phyloP scores from a whole-genome alignment of 768 basidiomycete genomes.

The Saitozyma sp. region DNA sequence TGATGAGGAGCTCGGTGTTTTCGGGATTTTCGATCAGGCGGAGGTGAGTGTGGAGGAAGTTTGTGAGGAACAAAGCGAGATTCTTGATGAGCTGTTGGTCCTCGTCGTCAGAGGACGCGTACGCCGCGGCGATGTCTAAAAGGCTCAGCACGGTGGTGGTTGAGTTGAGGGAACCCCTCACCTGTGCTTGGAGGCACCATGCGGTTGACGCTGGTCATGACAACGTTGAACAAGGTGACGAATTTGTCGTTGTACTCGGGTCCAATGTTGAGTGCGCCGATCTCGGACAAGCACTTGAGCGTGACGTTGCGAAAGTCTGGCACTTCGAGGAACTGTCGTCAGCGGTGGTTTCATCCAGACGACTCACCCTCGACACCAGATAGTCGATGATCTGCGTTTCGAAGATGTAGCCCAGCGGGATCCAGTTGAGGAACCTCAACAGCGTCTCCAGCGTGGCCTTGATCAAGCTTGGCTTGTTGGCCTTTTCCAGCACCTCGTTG shows the following conservation, averaged over 20 bases:
- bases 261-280: constrained; percentile 88
- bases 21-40: constrained; percentile 88
- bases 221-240: constrained; percentile 94
- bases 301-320: constrained; percentile 97
- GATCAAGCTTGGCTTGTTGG: constrained; percentile 92
- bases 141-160: neutral
- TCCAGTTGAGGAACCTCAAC: constrained; percentile 96
- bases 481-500: constrained; percentile 92
- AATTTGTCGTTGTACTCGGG: constrained; percentile 98
- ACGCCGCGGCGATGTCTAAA: constrained; percentile 80
- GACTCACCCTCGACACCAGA: constrained; percentile 79
- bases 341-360: constrained; percentile 7
- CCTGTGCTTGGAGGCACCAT: constrained; percentile 94
- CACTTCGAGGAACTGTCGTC: constrained; percentile 82
- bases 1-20: constrained; percentile 88
- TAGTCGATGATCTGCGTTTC: constrained; percentile 96
- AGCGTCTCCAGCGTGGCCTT: constrained; percentile 92
- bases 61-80: constrained; percentile 93
- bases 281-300: constrained; percentile 93
- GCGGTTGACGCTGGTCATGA: constrained; percentile 94
- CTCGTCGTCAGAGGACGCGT: constrained; percentile 80
- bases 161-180: constrained; percentile 20
- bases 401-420: constrained; percentile 97
- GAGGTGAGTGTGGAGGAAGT: constrained; percentile 91
- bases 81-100: constrained; percentile 97